Evolutionary conservation across 352 stramenopile species (phyloP), one percentile per base, ranked within the genome.

Genomic region (Phytopythium vexans): DNA sequence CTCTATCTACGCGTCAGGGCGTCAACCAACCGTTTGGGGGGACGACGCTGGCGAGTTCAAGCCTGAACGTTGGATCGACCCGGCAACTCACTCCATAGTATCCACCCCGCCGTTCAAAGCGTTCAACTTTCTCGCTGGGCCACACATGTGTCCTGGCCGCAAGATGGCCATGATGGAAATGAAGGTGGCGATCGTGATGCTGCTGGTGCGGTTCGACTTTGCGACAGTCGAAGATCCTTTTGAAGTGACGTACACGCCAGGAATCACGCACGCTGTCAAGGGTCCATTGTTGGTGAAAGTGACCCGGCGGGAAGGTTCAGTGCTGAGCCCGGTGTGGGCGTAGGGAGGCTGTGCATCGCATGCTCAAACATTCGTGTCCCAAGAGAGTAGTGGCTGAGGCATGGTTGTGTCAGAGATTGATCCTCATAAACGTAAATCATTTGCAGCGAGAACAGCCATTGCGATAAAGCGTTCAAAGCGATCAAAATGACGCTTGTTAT

Each of bases 51-150:
- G 63, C 1, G 46, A 68, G 36, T 87, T 70, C 51, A 79, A 78
- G 11, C 77, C 82, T 1, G 74, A 91, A 31, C 70, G 75, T 4
- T 90, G 74, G 73, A 65, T 89, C 43, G 66, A 84, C 41, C 21
- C 8, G 36, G 39, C 49, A 47, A 53, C 52, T 6, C 45, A 42
- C 15, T 68, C 65, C 33, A 34, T 62, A n/a, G 34, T 64, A 6
- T 58, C 55, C 42, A 41, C 59, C 16, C 68, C 62, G 47, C 59
- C 50, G 2, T 74, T 54, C 54, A 71, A 43, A n/a, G 39, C 39
- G 11, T 43, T 43, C 21, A 27, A 66, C 0, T 90, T 92, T 61
- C 56, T 62, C 33, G 71, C 64, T 6, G 79, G 77, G 6, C 66
- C 64, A 39, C 76, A 74, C 31, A 65, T 71, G 21, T 92, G 82